A percentile compares a stretch with the other conserved stretches of the same genome.
These are phyloP conservation scores for Ceratocystis ficicola DNA, from an alignment of 2,329 filamentous ascomycete species.

Conservation along the genomic window DNA sequence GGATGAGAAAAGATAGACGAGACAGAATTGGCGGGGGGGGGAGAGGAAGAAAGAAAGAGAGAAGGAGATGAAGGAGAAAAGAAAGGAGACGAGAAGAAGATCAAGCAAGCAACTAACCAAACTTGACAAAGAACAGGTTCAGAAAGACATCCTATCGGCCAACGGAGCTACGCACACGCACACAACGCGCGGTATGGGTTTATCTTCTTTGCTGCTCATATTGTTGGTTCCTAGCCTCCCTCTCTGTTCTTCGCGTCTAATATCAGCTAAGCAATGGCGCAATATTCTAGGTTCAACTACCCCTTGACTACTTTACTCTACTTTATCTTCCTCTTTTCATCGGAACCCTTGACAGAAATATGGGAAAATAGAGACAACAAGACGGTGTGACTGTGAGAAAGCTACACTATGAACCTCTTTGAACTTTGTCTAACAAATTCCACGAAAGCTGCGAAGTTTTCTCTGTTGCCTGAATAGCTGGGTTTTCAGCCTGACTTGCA, in stretches of 20 bases:
- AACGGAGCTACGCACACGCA: neutral
- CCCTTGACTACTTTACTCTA: too few relatives aligned
- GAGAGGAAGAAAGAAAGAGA: neutral
- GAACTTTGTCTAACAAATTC: neutral
- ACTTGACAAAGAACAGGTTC: neutral
- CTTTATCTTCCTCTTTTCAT: neutral
- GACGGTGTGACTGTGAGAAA: neutral
- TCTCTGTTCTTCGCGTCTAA: neutral
- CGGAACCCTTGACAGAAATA: neutral
- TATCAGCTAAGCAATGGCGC: neutral
- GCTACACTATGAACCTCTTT: neutral
- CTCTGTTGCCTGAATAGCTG: neutral
- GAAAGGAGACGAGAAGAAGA: neutral
- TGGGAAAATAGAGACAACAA: neutral
- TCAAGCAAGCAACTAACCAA: neutral
- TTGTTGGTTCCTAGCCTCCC: neutral
- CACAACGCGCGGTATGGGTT: neutral
- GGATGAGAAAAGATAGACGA: neutral
- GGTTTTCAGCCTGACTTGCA: neutral
- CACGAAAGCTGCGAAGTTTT: neutral
- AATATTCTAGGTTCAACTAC: neutral
- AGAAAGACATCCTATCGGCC: neutral
- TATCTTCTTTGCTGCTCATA: neutral
- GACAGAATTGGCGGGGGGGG: neutral
- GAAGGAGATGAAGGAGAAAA: neutral